Evolutionary conservation across 305 asterid species (phyloP), one percentile per base, ranked within the genome.

Genomic region (Plantago coronopus): DNA sequence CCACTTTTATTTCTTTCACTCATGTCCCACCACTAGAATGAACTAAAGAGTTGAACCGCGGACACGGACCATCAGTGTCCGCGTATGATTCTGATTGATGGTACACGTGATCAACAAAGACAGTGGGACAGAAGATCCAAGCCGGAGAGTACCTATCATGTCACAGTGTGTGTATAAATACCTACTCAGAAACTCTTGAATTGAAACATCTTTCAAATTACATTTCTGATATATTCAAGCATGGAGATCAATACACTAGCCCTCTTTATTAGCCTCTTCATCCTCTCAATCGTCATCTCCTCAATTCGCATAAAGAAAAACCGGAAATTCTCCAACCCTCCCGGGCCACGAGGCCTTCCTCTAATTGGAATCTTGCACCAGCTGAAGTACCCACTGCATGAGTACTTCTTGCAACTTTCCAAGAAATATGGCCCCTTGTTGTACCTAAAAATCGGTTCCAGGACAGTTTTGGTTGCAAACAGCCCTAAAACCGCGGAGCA

Each of bases 361-460:
- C 16, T 64, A 16, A 54, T 64, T 22, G 62, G 69, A 25, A 64
- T 21, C 61, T 29, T 64, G 29, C 69, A 53, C 69, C 55, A 64
- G 37, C 37, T 64, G 14, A 48, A 14, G 16, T 23, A 54, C 20
- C 62, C 61, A 12, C 62, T 43, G 12, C 61, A 23, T 45, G 45
- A n/a, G 4, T 54, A 64, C 56, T 64, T 64, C 34, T 11, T 22
- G 47, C 29, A 29, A 54, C 61, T 64, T 18, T 54, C 69, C 7
- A 54, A 54, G 21, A 29, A 64, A 29, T 54, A 64, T 25, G 69
- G 62, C n/a, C 69, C 62, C 17, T 19, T 64, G 19, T 17, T 54
- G 16, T 64, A 54, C 54, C 5, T 64, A 8, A 44, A 64, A 54
- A 25, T 64, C 34, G 69, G 69, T 27, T 54, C 69, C 45, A 64